Evolutionary conservation across 2,329 filamentous ascomycete species (phyloP).

Genomic region (Leptographium lundbergii): DNA sequence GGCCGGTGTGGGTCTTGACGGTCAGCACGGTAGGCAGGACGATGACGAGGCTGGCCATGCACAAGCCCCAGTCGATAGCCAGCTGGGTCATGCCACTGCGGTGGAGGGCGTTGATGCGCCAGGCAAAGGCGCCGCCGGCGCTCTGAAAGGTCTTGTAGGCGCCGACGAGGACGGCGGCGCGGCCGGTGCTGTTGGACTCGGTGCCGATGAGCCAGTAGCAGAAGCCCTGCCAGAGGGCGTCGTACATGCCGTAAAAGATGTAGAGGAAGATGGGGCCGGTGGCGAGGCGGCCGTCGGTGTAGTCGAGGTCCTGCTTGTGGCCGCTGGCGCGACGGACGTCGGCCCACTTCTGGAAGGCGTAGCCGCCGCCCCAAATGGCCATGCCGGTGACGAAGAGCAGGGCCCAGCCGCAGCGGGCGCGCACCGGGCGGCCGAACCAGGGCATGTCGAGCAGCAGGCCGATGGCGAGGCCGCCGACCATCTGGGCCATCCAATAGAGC

Average conservation of each 20-base stretch:
- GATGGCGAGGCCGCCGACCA: constrained; percentile 37
- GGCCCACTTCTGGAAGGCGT: constrained; percentile 50
- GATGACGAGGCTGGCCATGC: constrained; percentile 28
- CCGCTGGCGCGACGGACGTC: constrained; percentile 21
- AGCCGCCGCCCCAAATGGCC: constrained; percentile 48
- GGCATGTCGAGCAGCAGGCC: constrained; percentile 31
- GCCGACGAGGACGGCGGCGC: constrained; percentile 30
- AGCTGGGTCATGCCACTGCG: constrained; percentile 27
- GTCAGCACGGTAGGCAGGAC: constrained; percentile 29
- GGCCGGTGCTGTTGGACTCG: constrained; percentile 26
- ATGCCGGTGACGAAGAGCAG: constrained; percentile 35
- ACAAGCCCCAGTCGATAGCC: constrained; percentile 32
- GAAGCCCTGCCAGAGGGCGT: constrained; percentile 53
- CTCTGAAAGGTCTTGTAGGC: constrained; percentile 33
- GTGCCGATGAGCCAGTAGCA: constrained; percentile 49
- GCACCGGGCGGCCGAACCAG: constrained; percentile 27
- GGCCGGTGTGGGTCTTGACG: constrained; percentile 18
- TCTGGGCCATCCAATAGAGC: constrained; percentile 44
- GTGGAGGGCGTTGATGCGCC: constrained; percentile 26
- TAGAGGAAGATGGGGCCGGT: constrained; percentile 47
- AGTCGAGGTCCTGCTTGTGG: constrained; percentile 26
- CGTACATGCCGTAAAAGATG: constrained; percentile 58
- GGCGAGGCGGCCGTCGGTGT: constrained; percentile 4
- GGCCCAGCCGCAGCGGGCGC: constrained; percentile 31
- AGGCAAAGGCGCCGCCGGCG: constrained; percentile 31